Base-by-base conservation (phyloP, 768 basidiomycete species). In the Macrolepiota albuminosa region DNA sequence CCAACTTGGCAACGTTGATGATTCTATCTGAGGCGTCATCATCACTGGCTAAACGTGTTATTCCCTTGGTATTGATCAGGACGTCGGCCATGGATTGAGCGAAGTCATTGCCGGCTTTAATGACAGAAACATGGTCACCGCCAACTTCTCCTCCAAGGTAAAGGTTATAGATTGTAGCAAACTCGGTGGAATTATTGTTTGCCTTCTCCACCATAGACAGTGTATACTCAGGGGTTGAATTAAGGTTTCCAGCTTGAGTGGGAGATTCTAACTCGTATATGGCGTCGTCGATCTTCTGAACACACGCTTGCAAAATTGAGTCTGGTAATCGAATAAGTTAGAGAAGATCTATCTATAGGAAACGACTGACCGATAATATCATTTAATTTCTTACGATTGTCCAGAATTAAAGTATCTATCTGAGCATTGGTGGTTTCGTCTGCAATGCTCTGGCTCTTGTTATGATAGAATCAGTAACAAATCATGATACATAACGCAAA, bases 161-260 rank as follows among this genome's bases (percentile, higher is more conserved):
- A 10, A 97, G 84, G 70, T 94, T 93, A 78, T 93, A 98, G 59
- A 94, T 81, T 18, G 90, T 91, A 10, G 96, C 97, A 68, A 99
- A 98, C 68, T 99, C 96, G 50, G 87, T 98, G 16, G 95, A 93
- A 67, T 91, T 96, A 71, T 91, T 95, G 70, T 89, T 77, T 1
- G 94, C 89, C 76, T 98, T 98, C 73, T 99, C 97, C 69, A 98
- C 93, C 89, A 98, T 95, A 1, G 97, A 97, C 18, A 98, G 78
- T 1, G 95, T 96, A 71, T 98, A 98, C 71, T 98, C 96, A 4
- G 97, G 97, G 0, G 97, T 98, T n/a, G 96, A 93, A 69, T 92
- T 96, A 66, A 89, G 82, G 74, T 98, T 98, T 40, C 96, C 97
- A 4, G 90, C 89, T 67, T 94, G 92, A 43, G 91, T 89, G 2